Conservation (phyloP, 768 basidiomycete species). For the Calocybe cyanea region DNA sequence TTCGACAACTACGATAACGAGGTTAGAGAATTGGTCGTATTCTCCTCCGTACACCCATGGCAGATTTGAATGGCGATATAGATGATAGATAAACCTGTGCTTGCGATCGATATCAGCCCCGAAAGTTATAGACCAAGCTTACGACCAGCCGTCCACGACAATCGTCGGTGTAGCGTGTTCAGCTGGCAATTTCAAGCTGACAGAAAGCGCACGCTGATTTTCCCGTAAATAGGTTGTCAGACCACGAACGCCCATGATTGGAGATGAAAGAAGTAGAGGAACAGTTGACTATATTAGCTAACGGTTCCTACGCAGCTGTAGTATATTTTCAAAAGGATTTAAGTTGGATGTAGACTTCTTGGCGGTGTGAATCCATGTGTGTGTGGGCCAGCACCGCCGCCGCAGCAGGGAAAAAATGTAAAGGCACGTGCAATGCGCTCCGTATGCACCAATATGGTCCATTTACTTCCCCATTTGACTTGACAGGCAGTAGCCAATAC, state of each 20-base stretch:
- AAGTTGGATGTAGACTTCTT: no score
- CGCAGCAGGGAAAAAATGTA: no score
- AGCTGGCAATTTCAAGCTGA: conserved; percentile 21
- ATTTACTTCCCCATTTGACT: no score
- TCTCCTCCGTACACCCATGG: conserved; percentile 90
- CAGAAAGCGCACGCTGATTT: conserved; percentile 39
- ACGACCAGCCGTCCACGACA: conserved; percentile 88
- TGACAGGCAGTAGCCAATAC: no score
- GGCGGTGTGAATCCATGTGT: no score
- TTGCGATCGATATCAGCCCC: conserved; percentile 1
- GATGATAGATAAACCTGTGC: conserved; percentile 73
- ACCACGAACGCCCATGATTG: conserved; percentile 49
- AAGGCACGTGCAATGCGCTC: no score
- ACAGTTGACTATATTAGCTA: no score
- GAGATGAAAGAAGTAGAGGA: background rate
- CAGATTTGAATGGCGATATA: conserved; percentile 55
- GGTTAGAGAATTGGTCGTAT: conserved; percentile 51
- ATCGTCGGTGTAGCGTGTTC: conserved; percentile 32
- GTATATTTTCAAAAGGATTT: no score
- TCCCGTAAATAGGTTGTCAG: conserved; percentile 51
- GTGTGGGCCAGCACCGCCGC: no score
- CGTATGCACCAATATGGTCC: no score
- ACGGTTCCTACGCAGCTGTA: no score
- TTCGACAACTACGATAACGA: conserved; percentile 47
- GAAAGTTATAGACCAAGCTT: conserved; percentile 33